Evolutionary conservation across 345 rosid genomes (phyloP).

Genomic region (Hirschfeldia incana): DNA sequence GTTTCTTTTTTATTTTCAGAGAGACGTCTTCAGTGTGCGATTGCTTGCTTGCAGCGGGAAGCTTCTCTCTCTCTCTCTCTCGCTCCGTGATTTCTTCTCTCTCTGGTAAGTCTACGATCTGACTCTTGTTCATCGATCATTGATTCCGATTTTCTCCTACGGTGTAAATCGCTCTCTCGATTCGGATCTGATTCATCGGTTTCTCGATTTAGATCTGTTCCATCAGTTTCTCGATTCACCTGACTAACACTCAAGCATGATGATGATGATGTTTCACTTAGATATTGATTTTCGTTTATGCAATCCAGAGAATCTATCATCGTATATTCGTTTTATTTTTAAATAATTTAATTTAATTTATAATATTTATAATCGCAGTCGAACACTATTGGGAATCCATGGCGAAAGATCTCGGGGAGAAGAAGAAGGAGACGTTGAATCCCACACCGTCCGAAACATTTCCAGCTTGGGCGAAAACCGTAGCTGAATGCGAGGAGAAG

Average conservation of each 20-base stretch:
- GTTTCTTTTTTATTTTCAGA: neutral
- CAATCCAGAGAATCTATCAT: neutral
- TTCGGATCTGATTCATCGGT: constrained; percentile 1
- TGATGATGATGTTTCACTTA: neutral
- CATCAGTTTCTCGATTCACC: too few relatives aligned
- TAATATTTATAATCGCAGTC: constrained; percentile 6
- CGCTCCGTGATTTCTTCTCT: neutral
- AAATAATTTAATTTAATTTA: neutral
- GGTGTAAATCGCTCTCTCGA: neutral
- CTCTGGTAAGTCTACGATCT: constrained; percentile 13
- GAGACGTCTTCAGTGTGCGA: constrained; percentile 1
- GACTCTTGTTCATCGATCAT: neutral
- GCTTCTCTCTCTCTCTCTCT: constrained; percentile 1
- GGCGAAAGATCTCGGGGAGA: constrained; percentile 52
- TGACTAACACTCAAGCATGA: neutral
- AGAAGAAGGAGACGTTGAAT: constrained; percentile 38
- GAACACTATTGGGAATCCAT: constrained; percentile 33
- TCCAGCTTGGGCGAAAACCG: constrained; percentile 77
- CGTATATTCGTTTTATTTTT: neutral
- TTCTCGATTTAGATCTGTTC: too few relatives aligned
- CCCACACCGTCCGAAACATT: constrained; percentile 38
- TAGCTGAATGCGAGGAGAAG: constrained; percentile 58
- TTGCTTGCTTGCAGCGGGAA: constrained; percentile 31
- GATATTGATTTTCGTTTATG: neutral
- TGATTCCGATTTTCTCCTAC: neutral